A percentile compares a stretch with the other conserved stretches of the same genome.
Evolutionary conservation across 805 yeast genomes (phyloP).

Genomic region (Starmerella etchellsii): DNA sequence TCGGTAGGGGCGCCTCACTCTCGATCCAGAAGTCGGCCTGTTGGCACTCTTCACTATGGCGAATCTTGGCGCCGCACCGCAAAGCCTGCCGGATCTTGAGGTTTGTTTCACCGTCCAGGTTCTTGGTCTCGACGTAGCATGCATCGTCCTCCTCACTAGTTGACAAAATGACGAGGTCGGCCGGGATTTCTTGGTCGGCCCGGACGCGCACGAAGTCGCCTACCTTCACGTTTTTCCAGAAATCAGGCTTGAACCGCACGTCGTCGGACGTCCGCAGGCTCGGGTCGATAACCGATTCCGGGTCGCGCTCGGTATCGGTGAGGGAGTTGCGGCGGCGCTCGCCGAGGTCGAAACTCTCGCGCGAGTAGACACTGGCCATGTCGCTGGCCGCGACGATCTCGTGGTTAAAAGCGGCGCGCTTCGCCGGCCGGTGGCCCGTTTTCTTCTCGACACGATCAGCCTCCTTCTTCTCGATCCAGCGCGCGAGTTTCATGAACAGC

Average conservation of each 20-base stretch:
- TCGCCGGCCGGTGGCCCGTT: slow-evolving; percentile 18
- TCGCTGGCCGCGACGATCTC: slow-evolving; percentile 18
- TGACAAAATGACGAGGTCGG: slow-evolving; percentile 55
- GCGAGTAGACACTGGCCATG: slow-evolving; percentile 17
- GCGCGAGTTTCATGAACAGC: slow-evolving; percentile 16
- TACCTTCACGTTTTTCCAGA: slow-evolving; percentile 65
- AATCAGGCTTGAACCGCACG: slow-evolving; percentile 39
- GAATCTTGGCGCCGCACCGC: slow-evolving; percentile 44
- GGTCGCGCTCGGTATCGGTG: slow-evolving; percentile 7
- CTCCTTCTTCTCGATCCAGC: slow-evolving; percentile 17
- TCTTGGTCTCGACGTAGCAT: slow-evolving; percentile 59
- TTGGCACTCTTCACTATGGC: slow-evolving; percentile 28
- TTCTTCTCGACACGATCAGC: slow-evolving; percentile 19
- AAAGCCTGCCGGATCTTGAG: slow-evolving; percentile 50
- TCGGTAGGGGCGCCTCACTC: slow-evolving; percentile 57
- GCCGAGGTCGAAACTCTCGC: slow-evolving; percentile 18
- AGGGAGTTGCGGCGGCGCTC: slow-evolving; percentile 16
- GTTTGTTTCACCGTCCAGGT: slow-evolving; percentile 67
- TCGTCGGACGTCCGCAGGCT: slow-evolving; percentile 23
- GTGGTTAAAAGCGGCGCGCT: slow-evolving; percentile 13
- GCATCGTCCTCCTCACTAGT: slow-evolving; percentile 63
- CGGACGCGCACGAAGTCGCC: slow-evolving; percentile 62
- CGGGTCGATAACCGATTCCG: slow-evolving; percentile 22
- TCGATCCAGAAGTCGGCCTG: slow-evolving; percentile 46
- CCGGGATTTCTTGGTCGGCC: slow-evolving; percentile 68